Percentiles rank a stretch among this genome's conserved stretches.
Evolutionary conservation across 2,329 filamentous ascomycete genomes (phyloP).

Genomic region (Albifimbria verrucaria): DNA sequence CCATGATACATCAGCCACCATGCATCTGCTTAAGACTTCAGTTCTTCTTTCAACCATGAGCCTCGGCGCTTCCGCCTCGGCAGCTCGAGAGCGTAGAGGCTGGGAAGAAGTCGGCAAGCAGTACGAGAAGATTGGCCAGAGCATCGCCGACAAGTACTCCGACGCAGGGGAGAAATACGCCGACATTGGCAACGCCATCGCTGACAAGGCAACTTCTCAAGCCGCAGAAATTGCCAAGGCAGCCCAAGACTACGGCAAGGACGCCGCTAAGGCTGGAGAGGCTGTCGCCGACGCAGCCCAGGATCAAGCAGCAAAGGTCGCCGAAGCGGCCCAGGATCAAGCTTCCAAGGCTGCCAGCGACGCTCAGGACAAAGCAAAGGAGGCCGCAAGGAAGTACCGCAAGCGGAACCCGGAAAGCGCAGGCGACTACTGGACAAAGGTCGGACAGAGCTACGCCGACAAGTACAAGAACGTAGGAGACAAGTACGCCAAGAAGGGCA

Average conservation of each 20-base stretch:
- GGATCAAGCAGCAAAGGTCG: not conserved
- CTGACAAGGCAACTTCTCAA: not conserved
- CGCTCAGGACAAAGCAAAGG: not conserved
- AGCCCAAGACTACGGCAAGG: not conserved
- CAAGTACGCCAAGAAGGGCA: slow-evolving; percentile 5
- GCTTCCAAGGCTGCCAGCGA: not conserved
- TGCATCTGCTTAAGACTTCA: not conserved
- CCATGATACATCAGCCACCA: not conserved
- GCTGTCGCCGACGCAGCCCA: not conserved
- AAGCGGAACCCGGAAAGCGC: slow-evolving; percentile 25
- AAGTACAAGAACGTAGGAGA: slow-evolving; percentile 26
- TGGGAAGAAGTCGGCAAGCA: not conserved
- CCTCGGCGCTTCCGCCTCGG: not conserved
- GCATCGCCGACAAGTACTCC: not conserved
- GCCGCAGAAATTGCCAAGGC: not conserved
- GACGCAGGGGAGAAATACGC: not conserved
- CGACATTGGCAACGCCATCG: not conserved
- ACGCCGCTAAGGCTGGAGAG: not conserved
- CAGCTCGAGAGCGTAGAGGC: not conserved
- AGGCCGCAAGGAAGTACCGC: not conserved
- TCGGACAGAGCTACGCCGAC: not conserved
- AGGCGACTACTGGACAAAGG: slow-evolving; percentile 9
- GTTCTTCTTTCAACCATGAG: not conserved
- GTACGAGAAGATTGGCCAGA: not conserved
- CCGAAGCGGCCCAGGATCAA: not conserved